phyloP scores from a whole-genome alignment of 768 basidiomycete species.

The Naganishia antarctica region DNA sequence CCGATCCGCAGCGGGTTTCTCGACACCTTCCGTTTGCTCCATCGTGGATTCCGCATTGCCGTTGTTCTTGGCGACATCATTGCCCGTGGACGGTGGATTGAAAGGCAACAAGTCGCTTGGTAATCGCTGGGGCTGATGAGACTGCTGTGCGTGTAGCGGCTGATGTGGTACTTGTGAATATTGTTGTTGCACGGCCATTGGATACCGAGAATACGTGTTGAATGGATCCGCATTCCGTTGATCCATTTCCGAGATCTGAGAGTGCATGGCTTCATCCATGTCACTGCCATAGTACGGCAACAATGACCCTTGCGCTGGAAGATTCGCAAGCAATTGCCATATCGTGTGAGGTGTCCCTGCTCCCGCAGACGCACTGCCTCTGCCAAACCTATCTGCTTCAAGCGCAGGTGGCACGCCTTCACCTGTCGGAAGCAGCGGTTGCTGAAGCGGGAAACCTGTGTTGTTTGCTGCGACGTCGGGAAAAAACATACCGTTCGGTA shows the following conservation, averaged over 20 bases:
- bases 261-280: not conserved
- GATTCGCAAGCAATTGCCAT: constrained; percentile 7
- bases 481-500: not conserved
- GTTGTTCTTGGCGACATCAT: not conserved
- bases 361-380: not conserved
- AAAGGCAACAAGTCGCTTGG: not conserved
- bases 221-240: not conserved
- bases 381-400: not conserved
- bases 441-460: constrained; percentile 3
- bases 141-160: not conserved
- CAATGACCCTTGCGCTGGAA: constrained; percentile 1
- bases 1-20: not conserved
- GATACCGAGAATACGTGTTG: not conserved
- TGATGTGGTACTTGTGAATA: no score
- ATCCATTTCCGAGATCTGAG: not conserved
- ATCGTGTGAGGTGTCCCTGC: not conserved
- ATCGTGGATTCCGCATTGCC: no score
- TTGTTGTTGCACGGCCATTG: not conserved
- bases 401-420: not conserved
- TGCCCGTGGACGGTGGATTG: not conserved
- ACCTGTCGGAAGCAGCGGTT: not conserved
- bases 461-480: not conserved
- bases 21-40: not conserved
- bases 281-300: not conserved
- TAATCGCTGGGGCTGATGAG: not conserved